These are phyloP conservation scores for Solanum ossicruentum DNA, from an alignment of 257 asterid genomes.

Conservation along the genomic window DNA sequence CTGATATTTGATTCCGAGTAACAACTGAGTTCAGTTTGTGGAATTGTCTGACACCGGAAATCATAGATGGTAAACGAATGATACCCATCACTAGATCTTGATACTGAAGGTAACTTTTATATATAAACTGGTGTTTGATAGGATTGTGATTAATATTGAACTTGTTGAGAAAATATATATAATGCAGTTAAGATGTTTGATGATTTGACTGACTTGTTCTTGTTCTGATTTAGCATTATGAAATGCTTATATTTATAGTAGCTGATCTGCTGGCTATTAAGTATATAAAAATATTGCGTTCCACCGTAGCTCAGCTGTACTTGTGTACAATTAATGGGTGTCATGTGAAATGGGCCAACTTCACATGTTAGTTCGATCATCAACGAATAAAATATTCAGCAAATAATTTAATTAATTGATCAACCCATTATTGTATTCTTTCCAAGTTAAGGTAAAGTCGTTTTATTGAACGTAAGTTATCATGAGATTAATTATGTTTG, in stretches of 20 bases:
- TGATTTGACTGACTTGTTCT: background rate
- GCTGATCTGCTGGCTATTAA: background rate
- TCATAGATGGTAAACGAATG: conserved; percentile 10
- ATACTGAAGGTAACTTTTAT: background rate
- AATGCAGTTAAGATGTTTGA: background rate
- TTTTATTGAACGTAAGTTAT: too few species aligned
- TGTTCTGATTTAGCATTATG: background rate
- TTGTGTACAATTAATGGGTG: background rate
- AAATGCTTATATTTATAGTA: background rate
- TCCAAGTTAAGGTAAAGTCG: background rate
- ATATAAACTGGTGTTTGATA: background rate
- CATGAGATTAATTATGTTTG: too few species aligned
- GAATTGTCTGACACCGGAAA: conserved; percentile 11
- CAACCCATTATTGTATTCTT: background rate
- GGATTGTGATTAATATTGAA: background rate
- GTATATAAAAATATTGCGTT: background rate
- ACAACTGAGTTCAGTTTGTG: conserved; percentile 7
- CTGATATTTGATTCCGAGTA: background rate
- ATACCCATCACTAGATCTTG: conserved; percentile 9
- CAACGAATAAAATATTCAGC: background rate
- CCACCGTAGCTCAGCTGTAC: background rate
- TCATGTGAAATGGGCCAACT: background rate
- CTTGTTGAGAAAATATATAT: background rate
- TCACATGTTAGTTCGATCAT: conserved; percentile 8
- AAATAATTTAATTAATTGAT: background rate